Percentiles rank a stretch among this genome's conserved stretches.
Evolutionary conservation across 352 stramenopile species (phyloP).

Genomic region (Phytophthora rubi): DNA sequence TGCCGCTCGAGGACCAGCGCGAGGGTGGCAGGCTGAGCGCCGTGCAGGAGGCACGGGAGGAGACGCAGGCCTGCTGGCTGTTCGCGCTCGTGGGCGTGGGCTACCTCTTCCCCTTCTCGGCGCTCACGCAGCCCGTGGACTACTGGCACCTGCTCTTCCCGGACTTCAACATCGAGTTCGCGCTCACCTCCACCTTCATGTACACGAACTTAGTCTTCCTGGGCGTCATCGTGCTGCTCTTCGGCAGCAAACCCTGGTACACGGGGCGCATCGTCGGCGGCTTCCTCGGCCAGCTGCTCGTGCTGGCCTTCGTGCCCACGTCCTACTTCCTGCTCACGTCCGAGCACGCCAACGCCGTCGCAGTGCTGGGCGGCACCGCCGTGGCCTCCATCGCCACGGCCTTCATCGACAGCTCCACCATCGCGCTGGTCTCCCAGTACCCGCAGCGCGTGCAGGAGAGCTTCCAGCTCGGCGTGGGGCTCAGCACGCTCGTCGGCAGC

Average conservation of each 20-base stretch:
- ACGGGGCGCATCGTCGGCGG: slow-evolving; percentile 78
- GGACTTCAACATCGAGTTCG: slow-evolving; percentile 89
- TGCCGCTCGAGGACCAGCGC: slow-evolving; percentile 38
- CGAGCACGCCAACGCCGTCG: slow-evolving; percentile 68
- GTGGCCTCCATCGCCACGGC: slow-evolving; percentile 75
- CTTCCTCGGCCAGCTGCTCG: slow-evolving; percentile 72
- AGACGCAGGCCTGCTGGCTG: slow-evolving; percentile 61
- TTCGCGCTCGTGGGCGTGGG: slow-evolving; percentile 79
- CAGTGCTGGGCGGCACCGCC: slow-evolving; percentile 71
- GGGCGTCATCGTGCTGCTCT: slow-evolving; percentile 68
- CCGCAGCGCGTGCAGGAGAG: slow-evolving; percentile 78
- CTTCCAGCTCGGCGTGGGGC: slow-evolving; percentile 82
- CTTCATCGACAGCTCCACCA: slow-evolving; percentile 85
- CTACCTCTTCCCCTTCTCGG: slow-evolving; percentile 90
- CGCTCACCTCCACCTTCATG: slow-evolving; percentile 85
- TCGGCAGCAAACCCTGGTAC: slow-evolving; percentile 62
- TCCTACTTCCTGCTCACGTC: slow-evolving; percentile 77
- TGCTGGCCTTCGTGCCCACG: slow-evolving; percentile 79
- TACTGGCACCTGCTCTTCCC: slow-evolving; percentile 89
- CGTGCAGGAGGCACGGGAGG: slow-evolving; percentile 49
- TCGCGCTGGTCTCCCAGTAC: slow-evolving; percentile 84
- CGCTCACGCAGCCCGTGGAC: slow-evolving; percentile 89
- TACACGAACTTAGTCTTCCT: slow-evolving; percentile 84
- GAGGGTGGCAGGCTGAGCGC: slow-evolving; percentile 29
- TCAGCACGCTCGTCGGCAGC: slow-evolving; percentile 84